A percentile compares a stretch with the other conserved stretches of the same genome.
Conservation (phyloP, 495 filamentous ascomycete species). For the Neurospora terricola region DNA sequence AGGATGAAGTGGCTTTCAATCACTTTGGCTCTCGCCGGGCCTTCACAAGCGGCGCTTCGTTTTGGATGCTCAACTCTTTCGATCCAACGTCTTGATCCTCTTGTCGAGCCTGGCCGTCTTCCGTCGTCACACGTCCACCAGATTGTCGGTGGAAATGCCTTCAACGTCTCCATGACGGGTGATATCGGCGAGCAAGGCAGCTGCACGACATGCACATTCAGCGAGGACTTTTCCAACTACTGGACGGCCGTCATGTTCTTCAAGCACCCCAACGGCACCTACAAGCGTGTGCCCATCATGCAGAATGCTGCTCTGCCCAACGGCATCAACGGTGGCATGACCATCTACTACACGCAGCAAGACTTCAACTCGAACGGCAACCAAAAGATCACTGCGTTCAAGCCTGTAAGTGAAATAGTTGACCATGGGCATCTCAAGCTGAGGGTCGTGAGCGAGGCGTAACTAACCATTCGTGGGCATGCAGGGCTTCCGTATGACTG, state of each 20-base stretch:
- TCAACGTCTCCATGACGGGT: conserved; percentile 37
- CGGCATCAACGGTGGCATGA: conserved; percentile 40
- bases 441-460: not conserved
- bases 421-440: not conserved
- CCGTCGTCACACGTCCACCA: conserved; percentile 39
- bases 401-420: conserved; percentile 25
- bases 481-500: conserved; percentile 46
- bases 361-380: conserved; percentile 33
- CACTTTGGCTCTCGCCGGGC: conserved; percentile 27
- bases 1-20: conserved; percentile 37
- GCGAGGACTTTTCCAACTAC: conserved; percentile 23
- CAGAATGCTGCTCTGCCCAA: conserved; percentile 33
- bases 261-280: conserved; percentile 39
- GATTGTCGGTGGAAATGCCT: conserved; percentile 40
- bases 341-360: conserved; percentile 39
- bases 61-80: conserved; percentile 38
- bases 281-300: conserved; percentile 33
- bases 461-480: not conserved
- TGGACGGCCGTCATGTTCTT: conserved; percentile 44
- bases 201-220: conserved; percentile 15
- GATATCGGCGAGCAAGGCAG: conserved; percentile 32
- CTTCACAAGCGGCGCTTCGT: conserved; percentile 32
- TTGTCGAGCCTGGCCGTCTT: conserved; percentile 29
- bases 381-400: conserved; percentile 36
- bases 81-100: conserved; percentile 36